phyloP scores from a whole-genome alignment of 1,284 basidiomycete species.

The Vanrija humicola region DNA sequence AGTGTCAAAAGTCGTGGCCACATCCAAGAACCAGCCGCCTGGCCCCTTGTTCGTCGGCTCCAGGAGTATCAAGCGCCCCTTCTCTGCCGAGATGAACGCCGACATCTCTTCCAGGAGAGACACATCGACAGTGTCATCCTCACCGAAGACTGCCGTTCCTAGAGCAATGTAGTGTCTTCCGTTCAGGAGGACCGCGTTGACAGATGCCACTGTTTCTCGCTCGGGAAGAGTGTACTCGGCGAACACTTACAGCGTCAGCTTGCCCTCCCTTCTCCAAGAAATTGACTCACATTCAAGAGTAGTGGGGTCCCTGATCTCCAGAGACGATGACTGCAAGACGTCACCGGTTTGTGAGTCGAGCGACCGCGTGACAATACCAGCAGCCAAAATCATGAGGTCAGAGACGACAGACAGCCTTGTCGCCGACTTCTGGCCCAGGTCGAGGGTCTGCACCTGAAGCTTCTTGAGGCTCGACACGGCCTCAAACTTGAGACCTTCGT shows the following conservation, averaged over 20 bases:
- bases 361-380: constrained; percentile 57
- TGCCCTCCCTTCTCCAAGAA: neutral
- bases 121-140: constrained; percentile 30
- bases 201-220: constrained; percentile 32
- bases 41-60: constrained; percentile 13
- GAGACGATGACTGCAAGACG: constrained; percentile 55
- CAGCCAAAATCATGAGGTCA: constrained; percentile 58
- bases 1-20: constrained; percentile 15
- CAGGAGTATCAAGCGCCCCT: constrained; percentile 39
- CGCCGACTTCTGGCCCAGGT: constrained; percentile 65
- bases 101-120: constrained; percentile 20
- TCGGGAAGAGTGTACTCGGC: constrained; percentile 21
- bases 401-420: constrained; percentile 60
- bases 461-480: constrained; percentile 67
- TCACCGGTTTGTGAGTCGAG: constrained; percentile 59
- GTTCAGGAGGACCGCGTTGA: constrained; percentile 25
- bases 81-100: constrained; percentile 21
- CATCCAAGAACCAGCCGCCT: constrained; percentile 18
- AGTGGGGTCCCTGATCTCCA: constrained; percentile 65
- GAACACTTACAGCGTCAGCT: constrained; percentile 21
- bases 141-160: constrained; percentile 39
- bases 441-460: constrained; percentile 73
- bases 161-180: constrained; percentile 38
- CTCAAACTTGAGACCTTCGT: constrained; percentile 61
- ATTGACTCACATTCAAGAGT: constrained; percentile 60